These are phyloP conservation scores for Diaporthe vaccinii DNA, from an alignment of 2,329 filamentous ascomycete genomes.

Conservation along the genomic window DNA sequence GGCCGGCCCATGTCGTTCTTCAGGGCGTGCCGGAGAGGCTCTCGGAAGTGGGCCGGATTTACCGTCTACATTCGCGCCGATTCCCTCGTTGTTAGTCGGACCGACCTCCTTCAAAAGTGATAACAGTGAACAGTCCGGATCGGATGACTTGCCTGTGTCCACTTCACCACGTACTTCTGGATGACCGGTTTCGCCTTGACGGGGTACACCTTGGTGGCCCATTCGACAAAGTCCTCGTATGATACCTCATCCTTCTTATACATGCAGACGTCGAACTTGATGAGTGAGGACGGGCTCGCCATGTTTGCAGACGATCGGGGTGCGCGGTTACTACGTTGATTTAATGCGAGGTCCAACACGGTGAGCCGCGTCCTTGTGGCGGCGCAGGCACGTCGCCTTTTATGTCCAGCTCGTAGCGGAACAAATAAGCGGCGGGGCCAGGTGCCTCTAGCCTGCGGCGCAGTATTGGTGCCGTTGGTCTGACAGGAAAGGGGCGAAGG, in stretches of 20 bases:
- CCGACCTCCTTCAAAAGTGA: too few relatives aligned
- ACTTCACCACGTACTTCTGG: slow-evolving; percentile 23
- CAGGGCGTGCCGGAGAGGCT: slow-evolving; percentile 25
- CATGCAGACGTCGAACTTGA: slow-evolving; percentile 32
- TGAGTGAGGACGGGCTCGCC: neutral
- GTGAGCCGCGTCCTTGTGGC: too few relatives aligned
- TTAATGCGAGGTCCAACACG: neutral
- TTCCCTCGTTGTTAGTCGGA: neutral
- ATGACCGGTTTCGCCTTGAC: slow-evolving; percentile 7
- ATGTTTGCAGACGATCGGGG: neutral
- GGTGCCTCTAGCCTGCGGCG: neutral
- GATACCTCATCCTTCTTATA: slow-evolving; percentile 18
- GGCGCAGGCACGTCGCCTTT: neutral
- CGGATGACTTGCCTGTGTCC: slow-evolving; percentile 16
- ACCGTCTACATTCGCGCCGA: neutral
- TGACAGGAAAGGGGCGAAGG: neutral
- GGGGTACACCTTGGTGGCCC: slow-evolving; percentile 22
- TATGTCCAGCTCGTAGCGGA: neutral
- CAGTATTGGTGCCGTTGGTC: neutral
- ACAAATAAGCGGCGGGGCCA: neutral
- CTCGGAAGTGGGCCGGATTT: slow-evolving; percentile 21
- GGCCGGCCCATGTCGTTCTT: slow-evolving; percentile 26
- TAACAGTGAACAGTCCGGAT: neutral
- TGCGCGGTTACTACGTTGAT: neutral
- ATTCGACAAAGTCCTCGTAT: slow-evolving; percentile 19